Conservation (phyloP, 352 stramenopile species). For the Globisporangium mamillatum region DNA sequence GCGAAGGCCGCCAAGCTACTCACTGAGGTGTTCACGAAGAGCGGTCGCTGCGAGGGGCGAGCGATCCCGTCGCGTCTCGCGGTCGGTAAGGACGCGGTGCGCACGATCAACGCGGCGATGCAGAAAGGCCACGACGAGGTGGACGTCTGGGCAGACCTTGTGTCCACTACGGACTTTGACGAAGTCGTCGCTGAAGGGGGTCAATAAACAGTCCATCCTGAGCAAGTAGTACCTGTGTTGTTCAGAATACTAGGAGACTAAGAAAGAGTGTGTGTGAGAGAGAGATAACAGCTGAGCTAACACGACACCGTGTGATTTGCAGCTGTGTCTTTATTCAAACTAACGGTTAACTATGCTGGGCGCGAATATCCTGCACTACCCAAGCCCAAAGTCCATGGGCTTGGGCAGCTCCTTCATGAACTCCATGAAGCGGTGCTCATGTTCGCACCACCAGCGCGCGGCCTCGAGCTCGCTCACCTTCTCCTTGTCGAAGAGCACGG, state of each 20-base stretch:
- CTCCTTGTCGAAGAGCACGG: constrained; percentile 82
- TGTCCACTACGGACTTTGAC: constrained; percentile 12
- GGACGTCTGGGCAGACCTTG: constrained; percentile 12
- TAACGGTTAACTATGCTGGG: neutral
- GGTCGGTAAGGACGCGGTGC: constrained; percentile 27
- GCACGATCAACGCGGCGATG: neutral
- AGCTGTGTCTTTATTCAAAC: neutral
- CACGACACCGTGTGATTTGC: too few species aligned
- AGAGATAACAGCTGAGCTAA: too few species aligned
- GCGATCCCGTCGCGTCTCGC: constrained; percentile 25
- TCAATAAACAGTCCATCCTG: too few species aligned
- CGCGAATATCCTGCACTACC: neutral
- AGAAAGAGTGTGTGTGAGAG: too few species aligned
- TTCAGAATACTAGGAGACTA: too few species aligned
- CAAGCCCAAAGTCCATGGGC: constrained; percentile 12
- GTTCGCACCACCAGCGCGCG: constrained; percentile 65
- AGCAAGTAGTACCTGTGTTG: too few species aligned
- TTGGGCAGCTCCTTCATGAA: constrained; percentile 17
- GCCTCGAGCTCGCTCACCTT: constrained; percentile 77
- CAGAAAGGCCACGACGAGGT: constrained; percentile 1
- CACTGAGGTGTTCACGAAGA: constrained; percentile 38
- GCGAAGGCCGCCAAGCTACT: constrained; percentile 27
- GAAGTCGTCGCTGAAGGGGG: neutral
- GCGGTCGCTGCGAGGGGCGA: constrained; percentile 31
- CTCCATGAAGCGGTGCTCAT: constrained; percentile 61